Evolutionary conservation across 305 asterid genomes (phyloP).

Genomic region (Solanum aculeatissimum): DNA sequence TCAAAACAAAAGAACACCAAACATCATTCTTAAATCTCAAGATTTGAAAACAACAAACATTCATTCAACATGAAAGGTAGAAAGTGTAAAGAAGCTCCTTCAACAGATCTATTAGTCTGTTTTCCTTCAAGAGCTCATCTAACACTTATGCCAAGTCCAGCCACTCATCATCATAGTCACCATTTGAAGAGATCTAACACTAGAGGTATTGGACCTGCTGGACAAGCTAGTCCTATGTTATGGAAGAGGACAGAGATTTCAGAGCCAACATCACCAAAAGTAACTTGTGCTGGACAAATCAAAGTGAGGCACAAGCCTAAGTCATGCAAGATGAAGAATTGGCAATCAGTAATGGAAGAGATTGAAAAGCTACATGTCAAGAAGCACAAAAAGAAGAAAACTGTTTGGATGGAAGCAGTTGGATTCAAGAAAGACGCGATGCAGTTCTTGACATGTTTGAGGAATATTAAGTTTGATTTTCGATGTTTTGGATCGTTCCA

Average conservation of each 20-base stretch:
- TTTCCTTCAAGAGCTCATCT: constrained; percentile 82
- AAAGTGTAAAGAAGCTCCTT: constrained; percentile 60
- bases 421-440: constrained; percentile 62
- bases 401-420: constrained; percentile 43
- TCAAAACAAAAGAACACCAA: neutral
- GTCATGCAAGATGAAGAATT: constrained; percentile 57
- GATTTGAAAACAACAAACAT: neutral
- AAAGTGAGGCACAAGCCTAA: constrained; percentile 42
- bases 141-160: constrained; percentile 76
- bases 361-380: constrained; percentile 56
- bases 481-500: constrained; percentile 70
- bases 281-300: constrained; percentile 83
- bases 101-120: constrained; percentile 70
- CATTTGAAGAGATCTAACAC: constrained; percentile 18
- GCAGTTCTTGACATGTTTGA: constrained; percentile 61
- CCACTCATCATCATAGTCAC: constrained; percentile 14
- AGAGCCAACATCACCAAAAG: constrained; percentile 76
- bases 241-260: constrained; percentile 39
- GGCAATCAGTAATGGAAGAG: constrained; percentile 93
- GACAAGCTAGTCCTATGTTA: constrained; percentile 32
- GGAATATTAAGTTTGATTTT: constrained; percentile 56
- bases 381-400: constrained; percentile 29
- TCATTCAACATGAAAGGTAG: constrained; percentile 37
- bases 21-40: neutral
- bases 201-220: constrained; percentile 9